These are phyloP conservation scores for Hibiscus tridactylites DNA, from an alignment of 345 rosid species.

Conservation along the genomic window DNA sequence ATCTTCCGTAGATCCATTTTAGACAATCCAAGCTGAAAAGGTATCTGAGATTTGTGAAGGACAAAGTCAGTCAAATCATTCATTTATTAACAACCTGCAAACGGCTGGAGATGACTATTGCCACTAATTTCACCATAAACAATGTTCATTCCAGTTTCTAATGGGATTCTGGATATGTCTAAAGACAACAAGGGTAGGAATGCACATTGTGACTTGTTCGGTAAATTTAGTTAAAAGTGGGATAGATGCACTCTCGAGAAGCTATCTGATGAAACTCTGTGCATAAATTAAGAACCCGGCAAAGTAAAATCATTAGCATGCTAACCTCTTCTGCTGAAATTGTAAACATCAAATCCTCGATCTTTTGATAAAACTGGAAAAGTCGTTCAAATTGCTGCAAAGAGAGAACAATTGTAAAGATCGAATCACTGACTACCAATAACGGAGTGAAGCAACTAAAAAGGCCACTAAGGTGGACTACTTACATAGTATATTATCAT, in stretches of 20 bases:
- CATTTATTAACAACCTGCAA: not conserved
- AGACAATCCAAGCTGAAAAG: slow-evolving; percentile 17
- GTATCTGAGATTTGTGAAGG: slow-evolving; percentile 9
- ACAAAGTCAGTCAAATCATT: not conserved
- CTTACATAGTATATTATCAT: slow-evolving; percentile 92
- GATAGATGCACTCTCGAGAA: not conserved
- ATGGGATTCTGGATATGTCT: slow-evolving; percentile 1
- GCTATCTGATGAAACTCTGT: not conserved
- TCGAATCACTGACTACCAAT: not conserved
- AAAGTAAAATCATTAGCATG: slow-evolving; percentile 1
- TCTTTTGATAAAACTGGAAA: slow-evolving; percentile 82
- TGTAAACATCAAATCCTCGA: slow-evolving; percentile 92
- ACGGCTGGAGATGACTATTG: not conserved
- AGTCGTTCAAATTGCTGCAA: slow-evolving; percentile 41
- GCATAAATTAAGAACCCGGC: not conserved
- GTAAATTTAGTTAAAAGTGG: not conserved
- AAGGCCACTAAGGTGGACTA: slow-evolving; percentile 7
- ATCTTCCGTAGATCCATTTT: slow-evolving; percentile 15
- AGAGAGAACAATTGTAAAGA: slow-evolving; percentile 55
- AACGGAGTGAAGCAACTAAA: not conserved
- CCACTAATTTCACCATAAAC: not conserved
- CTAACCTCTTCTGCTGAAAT: slow-evolving; percentile 93
- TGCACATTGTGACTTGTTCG: too few species aligned
- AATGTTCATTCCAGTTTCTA: slow-evolving; percentile 34
- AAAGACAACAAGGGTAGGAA: too few species aligned